These are phyloP conservation scores for Lycium ferocissimum DNA, from an alignment of 257 asterid genomes.

Conservation along the genomic window DNA sequence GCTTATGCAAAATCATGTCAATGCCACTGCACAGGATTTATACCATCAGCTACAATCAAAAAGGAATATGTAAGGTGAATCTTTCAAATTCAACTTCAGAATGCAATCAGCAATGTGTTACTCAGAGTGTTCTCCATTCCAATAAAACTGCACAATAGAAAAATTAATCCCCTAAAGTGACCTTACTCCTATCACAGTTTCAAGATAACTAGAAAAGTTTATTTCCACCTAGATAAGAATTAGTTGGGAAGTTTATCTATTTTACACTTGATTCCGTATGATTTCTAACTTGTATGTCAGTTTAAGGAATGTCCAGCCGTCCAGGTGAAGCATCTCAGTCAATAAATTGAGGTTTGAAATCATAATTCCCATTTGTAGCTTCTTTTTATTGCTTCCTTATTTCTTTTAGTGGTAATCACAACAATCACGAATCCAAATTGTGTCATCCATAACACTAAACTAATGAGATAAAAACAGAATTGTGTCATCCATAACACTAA, in stretches of 20 bases:
- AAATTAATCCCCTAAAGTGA: neutral
- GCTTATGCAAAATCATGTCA: neutral
- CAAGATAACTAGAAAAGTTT: neutral
- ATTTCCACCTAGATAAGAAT: neutral
- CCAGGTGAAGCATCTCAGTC: neutral
- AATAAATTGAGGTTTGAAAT: neutral
- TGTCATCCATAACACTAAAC: neutral
- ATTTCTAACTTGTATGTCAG: no score
- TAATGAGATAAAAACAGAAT: neutral
- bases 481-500: neutral
- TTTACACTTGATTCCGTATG: conserved; percentile 16
- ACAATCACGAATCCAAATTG: neutral
- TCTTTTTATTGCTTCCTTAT: neutral
- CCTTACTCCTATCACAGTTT: neutral
- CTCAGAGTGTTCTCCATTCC: neutral
- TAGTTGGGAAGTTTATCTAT: neutral
- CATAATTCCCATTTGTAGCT: neutral
- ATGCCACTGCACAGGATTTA: neutral
- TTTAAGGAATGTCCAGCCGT: neutral
- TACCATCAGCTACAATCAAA: no score
- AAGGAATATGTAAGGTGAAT: no score
- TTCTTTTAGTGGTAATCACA: neutral
- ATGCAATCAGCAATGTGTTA: neutral
- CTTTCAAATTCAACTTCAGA: no score
- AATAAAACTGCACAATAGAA: neutral